Conservation (phyloP, 805 yeast species). For the Hanseniaspora meyeri region DNA sequence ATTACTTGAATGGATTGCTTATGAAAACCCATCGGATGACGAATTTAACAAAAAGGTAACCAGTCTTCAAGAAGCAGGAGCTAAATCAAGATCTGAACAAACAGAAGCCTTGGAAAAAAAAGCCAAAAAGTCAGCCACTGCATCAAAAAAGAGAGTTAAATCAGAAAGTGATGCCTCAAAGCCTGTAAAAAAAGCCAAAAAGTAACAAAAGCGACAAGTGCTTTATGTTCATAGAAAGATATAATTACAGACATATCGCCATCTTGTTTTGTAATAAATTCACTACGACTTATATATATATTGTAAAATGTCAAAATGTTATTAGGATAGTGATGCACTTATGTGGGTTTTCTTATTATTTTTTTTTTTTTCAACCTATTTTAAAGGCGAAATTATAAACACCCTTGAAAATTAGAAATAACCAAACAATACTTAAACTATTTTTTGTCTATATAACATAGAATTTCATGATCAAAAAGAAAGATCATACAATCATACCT, state of each 20-base stretch:
- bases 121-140: slow-evolving; percentile 23
- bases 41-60: slow-evolving; percentile 41
- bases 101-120: slow-evolving; percentile 52
- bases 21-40: slow-evolving; percentile 27
- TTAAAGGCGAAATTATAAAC: not conserved
- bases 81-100: slow-evolving; percentile 56
- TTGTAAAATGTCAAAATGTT: no score
- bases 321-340: no score
- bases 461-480: not conserved
- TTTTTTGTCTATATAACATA: not conserved
- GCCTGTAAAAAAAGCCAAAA: not conserved
- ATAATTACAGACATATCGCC: no score
- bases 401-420: not conserved
- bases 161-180: not conserved
- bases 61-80: slow-evolving; percentile 48
- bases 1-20: slow-evolving; percentile 61
- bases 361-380: not conserved
- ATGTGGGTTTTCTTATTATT: not conserved
- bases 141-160: slow-evolving; percentile 16
- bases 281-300: no score
- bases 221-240: no score
- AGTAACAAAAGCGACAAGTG: no score
- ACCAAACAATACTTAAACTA: not conserved
- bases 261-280: no score
- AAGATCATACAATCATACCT: not conserved